Evolutionary conservation across 192 early-diverging fungal genomes (phyloP).

Genomic region (Geranomyces variabilis): DNA sequence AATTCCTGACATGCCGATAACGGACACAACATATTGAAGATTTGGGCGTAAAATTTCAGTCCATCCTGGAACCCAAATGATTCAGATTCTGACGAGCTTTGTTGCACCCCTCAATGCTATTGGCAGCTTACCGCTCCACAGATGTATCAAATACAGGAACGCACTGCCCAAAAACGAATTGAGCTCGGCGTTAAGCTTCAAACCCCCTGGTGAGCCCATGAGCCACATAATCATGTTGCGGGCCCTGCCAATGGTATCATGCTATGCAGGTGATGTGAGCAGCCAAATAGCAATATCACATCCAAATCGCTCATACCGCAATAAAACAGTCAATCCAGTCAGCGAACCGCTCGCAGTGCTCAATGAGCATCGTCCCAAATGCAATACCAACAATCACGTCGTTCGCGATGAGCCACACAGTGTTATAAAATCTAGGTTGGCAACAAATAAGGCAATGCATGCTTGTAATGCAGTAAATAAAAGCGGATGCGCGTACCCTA

Average conservation of each 20-base stretch:
- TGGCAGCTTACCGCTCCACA: slow-evolving; percentile 73
- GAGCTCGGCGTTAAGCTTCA: slow-evolving; percentile 94
- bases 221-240: slow-evolving; percentile 85
- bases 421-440: slow-evolving; percentile 85
- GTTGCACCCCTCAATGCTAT: background rate
- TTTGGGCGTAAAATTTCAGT: slow-evolving; percentile 30
- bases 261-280: slow-evolving; percentile 37
- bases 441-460: background rate
- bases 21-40: slow-evolving; percentile 63
- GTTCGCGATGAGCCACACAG: slow-evolving; percentile 92
- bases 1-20: slow-evolving; percentile 75
- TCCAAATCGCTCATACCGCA: background rate
- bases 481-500: slow-evolving; percentile 72
- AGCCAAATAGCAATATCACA: background rate
- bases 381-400: slow-evolving; percentile 87
- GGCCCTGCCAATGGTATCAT: slow-evolving; percentile 71
- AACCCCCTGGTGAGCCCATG: slow-evolving; percentile 87
- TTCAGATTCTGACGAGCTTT: background rate
- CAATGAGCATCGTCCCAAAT: slow-evolving; percentile 71
- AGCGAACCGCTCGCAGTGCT: slow-evolving; percentile 51
- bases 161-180: slow-evolving; percentile 87
- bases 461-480: too few species aligned
- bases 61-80: slow-evolving; percentile 33
- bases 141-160: slow-evolving; percentile 82
- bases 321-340: slow-evolving; percentile 3